Evolutionary conservation across 805 yeast genomes (phyloP), one percentile per base, ranked within the genome.

Genomic region (Ogataea pini): DNA sequence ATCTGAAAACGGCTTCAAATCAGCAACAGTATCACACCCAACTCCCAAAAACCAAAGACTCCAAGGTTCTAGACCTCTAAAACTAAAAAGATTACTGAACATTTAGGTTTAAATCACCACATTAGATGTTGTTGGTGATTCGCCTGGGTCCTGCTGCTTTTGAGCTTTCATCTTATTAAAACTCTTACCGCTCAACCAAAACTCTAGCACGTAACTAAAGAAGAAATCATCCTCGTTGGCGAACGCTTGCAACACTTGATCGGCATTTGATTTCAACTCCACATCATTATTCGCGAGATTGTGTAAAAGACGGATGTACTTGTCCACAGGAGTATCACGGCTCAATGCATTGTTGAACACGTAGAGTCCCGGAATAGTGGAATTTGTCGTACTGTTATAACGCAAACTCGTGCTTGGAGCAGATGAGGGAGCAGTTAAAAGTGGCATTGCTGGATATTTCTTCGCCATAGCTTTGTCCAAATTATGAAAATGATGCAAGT

Each of bases 151-250:
- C 32, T 54, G 50, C 17, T 54, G 52, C 36, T 59, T 61, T 47
- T 55, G 48, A 7, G 60, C 57, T 27, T 59, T 60, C 50, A 50
- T 51, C 38, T 64, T 62, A 50, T 59, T 65, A 47, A 56, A 63
- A 20, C 61, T 61, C 50, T 63, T 65, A 7, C 65, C 65, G 47
- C 59, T 60, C 7, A 62, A 53, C 70, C 70, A 66, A 42, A 64
- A 60, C 46, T 63, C 66, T 12, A 66, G 53, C 3, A 66, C 70
- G 37, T 65, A 66, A 39, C 62, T 57, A 43, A 65, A 64, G 36
- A 66, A 66, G 46, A 51, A 58, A 49, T 64, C 69, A 50, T 66
- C 70, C 36, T 63, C 68, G 13, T 64, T 55, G 36, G 64, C 64
- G 47, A 66, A 66, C 2, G 66, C 61, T 25, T 55, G 52, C 22